Evolutionary conservation across 2,329 filamentous ascomycete species (phyloP).

Genomic region (Colletotrichum eremochloae): DNA sequence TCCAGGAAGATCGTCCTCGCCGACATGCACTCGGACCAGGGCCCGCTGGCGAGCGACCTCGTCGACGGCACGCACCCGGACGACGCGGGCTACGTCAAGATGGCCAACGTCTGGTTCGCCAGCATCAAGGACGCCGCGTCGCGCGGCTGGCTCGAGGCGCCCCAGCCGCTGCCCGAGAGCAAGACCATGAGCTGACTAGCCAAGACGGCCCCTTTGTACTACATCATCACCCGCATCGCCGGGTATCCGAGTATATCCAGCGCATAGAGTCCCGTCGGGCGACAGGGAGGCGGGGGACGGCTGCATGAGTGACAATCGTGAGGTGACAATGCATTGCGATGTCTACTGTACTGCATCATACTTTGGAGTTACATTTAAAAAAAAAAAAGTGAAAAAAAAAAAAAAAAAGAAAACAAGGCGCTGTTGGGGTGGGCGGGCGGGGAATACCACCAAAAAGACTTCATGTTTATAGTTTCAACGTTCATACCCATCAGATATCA

Average conservation of each 20-base stretch:
- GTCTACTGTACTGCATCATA: constrained; percentile 19
- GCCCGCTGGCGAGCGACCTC: constrained; percentile 50
- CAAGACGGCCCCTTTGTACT: constrained; percentile 9
- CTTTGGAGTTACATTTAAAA: neutral
- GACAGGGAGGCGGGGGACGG: too few relatives aligned
- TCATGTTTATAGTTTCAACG: constrained; percentile 16
- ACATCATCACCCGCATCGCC: constrained; percentile 12
- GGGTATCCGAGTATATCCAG: neutral
- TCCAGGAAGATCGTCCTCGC: constrained; percentile 54
- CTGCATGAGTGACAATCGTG: neutral
- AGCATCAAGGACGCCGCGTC: constrained; percentile 48
- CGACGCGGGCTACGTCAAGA: constrained; percentile 56
- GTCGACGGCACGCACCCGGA: constrained; percentile 56
- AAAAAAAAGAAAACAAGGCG: too few relatives aligned
- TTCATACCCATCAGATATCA: neutral
- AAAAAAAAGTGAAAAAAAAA: too few relatives aligned
- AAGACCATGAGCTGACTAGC: constrained; percentile 21
- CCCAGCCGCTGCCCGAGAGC: constrained; percentile 36
- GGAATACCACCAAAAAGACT: neutral
- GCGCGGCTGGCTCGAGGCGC: constrained; percentile 45
- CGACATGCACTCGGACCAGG: constrained; percentile 54
- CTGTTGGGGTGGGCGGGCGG: neutral
- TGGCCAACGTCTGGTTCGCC: constrained; percentile 55
- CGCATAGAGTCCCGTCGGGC: neutral
- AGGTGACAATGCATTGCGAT: neutral